Conservation (phyloP, 1,284 basidiomycete species). For the Vanrija sp. region DNA sequence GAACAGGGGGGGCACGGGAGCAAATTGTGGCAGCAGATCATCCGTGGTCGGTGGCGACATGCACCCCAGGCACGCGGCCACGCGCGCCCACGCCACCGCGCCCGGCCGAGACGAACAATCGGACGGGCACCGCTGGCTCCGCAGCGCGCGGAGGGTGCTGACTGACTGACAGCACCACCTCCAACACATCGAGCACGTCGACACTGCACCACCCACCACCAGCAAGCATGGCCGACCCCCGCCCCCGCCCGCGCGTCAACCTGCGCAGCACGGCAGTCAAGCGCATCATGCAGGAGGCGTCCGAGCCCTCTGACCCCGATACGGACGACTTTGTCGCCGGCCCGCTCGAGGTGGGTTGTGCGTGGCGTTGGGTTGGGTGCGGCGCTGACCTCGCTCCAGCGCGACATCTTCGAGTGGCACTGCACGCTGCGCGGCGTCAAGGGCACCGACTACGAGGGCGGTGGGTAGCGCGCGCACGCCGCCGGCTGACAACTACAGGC, state of each 20-base stretch:
- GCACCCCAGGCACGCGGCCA: no score
- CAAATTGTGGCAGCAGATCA: no score
- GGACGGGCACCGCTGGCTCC: no score
- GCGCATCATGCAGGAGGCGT: conserved; percentile 93
- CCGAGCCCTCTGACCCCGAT: conserved; percentile 59
- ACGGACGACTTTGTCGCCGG: conserved; percentile 56
- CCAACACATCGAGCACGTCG: no score
- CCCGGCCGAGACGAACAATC: no score
- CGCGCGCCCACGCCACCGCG: no score
- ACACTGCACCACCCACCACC: no score
- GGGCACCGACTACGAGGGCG: conserved; percentile 85
- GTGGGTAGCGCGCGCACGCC: conserved; percentile 47
- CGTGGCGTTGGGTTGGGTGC: no score
- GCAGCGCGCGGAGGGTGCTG: no score
- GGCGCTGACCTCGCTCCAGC: conserved; percentile 20
- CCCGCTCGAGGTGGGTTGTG: conserved; percentile 71
- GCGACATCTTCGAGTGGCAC: conserved; percentile 74
- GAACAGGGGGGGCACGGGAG: no score
- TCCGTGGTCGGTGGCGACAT: no score
- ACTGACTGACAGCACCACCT: no score
- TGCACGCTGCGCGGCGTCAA: conserved; percentile 85
- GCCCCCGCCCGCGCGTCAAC: conserved; percentile 26
- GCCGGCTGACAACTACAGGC: conserved; percentile 25
- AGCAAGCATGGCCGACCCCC: neutral
- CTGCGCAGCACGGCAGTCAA: conserved; percentile 67